These are phyloP conservation scores for Aspergillus melleus DNA, from an alignment of 2,329 filamentous ascomycete species.

Conservation along the genomic window DNA sequence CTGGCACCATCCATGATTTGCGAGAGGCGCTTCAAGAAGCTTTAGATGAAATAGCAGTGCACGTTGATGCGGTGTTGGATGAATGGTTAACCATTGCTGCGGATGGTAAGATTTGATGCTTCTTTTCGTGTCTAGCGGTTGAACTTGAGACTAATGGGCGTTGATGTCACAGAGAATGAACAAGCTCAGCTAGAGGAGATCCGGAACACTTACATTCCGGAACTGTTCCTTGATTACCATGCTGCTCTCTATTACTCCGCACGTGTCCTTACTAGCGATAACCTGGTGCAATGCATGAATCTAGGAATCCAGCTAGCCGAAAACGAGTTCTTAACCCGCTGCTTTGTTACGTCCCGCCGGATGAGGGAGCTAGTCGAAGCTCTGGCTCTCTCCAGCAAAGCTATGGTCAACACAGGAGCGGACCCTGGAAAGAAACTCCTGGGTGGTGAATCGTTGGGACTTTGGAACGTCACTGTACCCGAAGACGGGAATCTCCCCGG, in stretches of 20 bases:
- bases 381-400: slow-evolving; percentile 75
- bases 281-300: slow-evolving; percentile 83
- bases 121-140: not conserved
- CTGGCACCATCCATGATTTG: slow-evolving; percentile 48
- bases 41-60: slow-evolving; percentile 56
- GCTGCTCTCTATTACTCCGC: slow-evolving; percentile 78
- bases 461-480: slow-evolving; percentile 40
- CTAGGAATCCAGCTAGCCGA: slow-evolving; percentile 75
- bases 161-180: slow-evolving; percentile 50
- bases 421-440: slow-evolving; percentile 43
- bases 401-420: slow-evolving; percentile 57
- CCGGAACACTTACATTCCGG: slow-evolving; percentile 77
- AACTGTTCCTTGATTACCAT: slow-evolving; percentile 81
- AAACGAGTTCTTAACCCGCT: slow-evolving; percentile 63
- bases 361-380: slow-evolving; percentile 75
- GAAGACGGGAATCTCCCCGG: slow-evolving; percentile 20
- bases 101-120: slow-evolving; percentile 50
- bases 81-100: slow-evolving; percentile 62
- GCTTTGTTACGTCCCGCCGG: slow-evolving; percentile 64
- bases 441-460: slow-evolving; percentile 36
- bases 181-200: slow-evolving; percentile 64
- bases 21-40: slow-evolving; percentile 56
- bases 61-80: slow-evolving; percentile 60
- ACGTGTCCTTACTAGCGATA: slow-evolving; percentile 70
- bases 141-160: not conserved